Percentiles rank a stretch among this genome's conserved stretches.
Conservation (phyloP, 257 asterid species). For the Haberlea rhodopensis region DNA sequence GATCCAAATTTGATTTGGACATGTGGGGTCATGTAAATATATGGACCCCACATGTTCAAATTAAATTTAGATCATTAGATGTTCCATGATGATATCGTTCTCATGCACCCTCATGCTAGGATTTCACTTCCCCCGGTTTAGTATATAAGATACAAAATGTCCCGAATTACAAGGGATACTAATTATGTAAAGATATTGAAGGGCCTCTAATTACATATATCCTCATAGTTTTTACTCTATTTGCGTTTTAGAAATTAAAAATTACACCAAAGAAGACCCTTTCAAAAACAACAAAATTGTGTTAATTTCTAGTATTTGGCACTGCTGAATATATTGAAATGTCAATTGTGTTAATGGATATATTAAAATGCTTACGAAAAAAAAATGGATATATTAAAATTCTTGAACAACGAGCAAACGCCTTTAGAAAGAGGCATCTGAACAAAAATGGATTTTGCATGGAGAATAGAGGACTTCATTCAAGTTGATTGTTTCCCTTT, state of each 20-base stretch:
- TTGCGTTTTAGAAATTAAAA: background rate
- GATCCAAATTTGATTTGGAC: too few relatives aligned
- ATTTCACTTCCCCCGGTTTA: too few relatives aligned
- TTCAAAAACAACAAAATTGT: constrained; percentile 1
- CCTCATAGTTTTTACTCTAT: background rate
- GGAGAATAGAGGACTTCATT: constrained; percentile 25
- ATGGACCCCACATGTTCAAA: too few relatives aligned
- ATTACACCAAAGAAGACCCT: background rate
- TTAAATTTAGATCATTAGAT: too few relatives aligned
- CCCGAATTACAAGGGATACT: background rate
- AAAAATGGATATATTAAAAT: constrained; percentile 16
- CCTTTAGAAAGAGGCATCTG: constrained; percentile 30
- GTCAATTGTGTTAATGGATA: constrained; percentile 20
- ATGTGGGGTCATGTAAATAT: too few relatives aligned
- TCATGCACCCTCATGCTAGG: too few relatives aligned
- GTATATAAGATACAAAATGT: background rate
- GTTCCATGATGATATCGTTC: too few relatives aligned
- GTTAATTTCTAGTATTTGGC: background rate
- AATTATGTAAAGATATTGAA: background rate
- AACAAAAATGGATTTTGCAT: constrained; percentile 24
- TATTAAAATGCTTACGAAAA: too few relatives aligned
- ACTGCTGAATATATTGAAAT: constrained; percentile 10
- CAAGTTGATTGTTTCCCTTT: background rate
- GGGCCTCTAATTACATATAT: constrained; percentile 1
- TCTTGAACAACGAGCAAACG: constrained; percentile 23